Base-by-base conservation (phyloP, 306 rosid species). In the Cotoneaster glaucophyllus region DNA sequence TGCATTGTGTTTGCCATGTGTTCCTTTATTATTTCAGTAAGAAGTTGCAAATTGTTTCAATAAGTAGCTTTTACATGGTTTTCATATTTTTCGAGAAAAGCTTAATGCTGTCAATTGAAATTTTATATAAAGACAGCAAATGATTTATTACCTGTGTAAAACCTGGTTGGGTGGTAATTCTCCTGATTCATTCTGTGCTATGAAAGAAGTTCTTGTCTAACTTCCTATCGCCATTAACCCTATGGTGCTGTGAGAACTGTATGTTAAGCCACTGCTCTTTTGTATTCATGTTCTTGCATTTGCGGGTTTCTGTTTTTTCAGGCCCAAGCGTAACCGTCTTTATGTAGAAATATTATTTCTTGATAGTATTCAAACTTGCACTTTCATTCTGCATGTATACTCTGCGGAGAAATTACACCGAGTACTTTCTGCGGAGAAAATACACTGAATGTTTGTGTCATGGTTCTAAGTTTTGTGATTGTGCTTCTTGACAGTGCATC, bases 401-500 rank as follows among this genome's bases (percentile, higher is more conserved):
- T 50, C 18, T 29, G 32, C 62, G 8, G 25, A 48, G 74, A 70
- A 58, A 57, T 5, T 57, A 9, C 63, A 57, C 28, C 4, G 1
- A n/a, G 11, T 45, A 45, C 53, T 14, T 45, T 45, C 7, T 0
- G 53, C 6, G 53, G 6, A 14, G 53, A 4, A 45, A 48, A 48
- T 15, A 48, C 54, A 48, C 21, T 17, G 54, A 70, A 70, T 58
- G 4, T 70, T 17, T 11, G 13, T 72, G 53, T 37, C 41, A 57
- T 17, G 52, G 68, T 41, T 73, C 56, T 25, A 41, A 73, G 39
- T 71, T 24, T 26, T 17, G 13, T 4, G 71, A 25, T 73, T 45
- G 26, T 71, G 68, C 74, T 66, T 78, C 67, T 70, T 73, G 61
- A 77, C 88, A 93, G 98, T 82, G 98, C 98, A 29, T 93, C 98